Evolutionary conservation across 2,329 filamentous ascomycete genomes (phyloP).

Genomic region (Aureobasidium mangrovei): DNA sequence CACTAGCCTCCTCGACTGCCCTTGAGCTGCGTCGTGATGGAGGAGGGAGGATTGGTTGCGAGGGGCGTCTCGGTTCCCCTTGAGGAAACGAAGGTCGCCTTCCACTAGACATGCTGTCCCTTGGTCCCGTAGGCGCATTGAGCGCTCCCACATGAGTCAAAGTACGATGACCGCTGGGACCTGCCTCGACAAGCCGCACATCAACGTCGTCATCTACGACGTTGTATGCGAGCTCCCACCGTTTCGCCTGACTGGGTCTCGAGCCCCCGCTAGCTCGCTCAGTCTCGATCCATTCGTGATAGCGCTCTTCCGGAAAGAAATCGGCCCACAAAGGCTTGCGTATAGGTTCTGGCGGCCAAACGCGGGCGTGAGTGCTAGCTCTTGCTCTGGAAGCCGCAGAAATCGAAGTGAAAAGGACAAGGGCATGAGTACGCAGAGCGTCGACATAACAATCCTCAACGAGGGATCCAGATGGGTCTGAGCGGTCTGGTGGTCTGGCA

Average conservation of each 20-base stretch:
- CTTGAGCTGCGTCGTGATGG: background rate
- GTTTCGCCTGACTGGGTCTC: slow-evolving; percentile 29
- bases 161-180: slow-evolving; percentile 13
- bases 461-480: slow-evolving; percentile 40
- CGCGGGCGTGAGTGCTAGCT: slow-evolving; percentile 61
- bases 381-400: slow-evolving; percentile 70
- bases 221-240: slow-evolving; percentile 55
- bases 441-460: slow-evolving; percentile 71
- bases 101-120: slow-evolving; percentile 16
- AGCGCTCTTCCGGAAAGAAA: slow-evolving; percentile 70
- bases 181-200: slow-evolving; percentile 29
- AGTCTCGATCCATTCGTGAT: slow-evolving; percentile 63
- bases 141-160: background rate
- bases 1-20: slow-evolving; percentile 14
- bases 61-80: background rate
- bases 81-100: slow-evolving; percentile 8
- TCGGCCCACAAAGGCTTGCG: slow-evolving; percentile 82
- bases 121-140: slow-evolving; percentile 26
- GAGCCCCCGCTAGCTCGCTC: slow-evolving; percentile 41
- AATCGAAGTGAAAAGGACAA: slow-evolving; percentile 61
- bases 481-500: slow-evolving; percentile 49
- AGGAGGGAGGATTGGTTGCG: background rate
- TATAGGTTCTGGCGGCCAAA: slow-evolving; percentile 82
- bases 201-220: slow-evolving; percentile 25
- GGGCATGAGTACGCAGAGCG: slow-evolving; percentile 76